Conservation (phyloP, 1,284 basidiomycete species). For the Sphaerobolus stellatus region DNA sequence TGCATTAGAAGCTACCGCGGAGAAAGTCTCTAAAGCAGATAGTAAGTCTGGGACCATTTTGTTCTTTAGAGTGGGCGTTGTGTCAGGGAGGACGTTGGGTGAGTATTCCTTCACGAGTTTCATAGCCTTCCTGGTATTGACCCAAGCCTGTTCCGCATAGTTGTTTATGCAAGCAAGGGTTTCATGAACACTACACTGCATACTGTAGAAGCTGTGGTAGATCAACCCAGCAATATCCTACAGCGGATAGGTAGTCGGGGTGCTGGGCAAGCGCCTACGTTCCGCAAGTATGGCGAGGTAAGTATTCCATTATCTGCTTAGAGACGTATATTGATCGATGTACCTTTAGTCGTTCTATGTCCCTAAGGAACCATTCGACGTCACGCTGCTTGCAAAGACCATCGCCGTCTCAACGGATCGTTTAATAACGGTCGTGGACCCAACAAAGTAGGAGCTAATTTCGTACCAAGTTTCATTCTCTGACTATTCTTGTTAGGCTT, state of each 20-base stretch:
- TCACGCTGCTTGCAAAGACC: constrained; percentile 57
- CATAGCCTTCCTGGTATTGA: not conserved
- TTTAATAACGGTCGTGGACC: constrained; percentile 63
- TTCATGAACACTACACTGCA: constrained; percentile 54
- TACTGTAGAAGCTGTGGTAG: constrained; percentile 43
- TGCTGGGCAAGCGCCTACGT: constrained; percentile 37
- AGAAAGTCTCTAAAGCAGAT: constrained; percentile 53
- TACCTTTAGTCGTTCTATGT: constrained; percentile 56
- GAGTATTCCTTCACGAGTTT: constrained; percentile 18
- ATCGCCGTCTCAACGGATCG: constrained; percentile 64
- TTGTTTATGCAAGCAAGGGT: constrained; percentile 65
- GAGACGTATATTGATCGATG: not conserved
- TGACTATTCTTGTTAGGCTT: constrained; percentile 32
- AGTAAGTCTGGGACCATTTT: constrained; percentile 43
- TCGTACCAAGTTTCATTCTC: constrained; percentile 5
- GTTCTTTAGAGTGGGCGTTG: constrained; percentile 56
- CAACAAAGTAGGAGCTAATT: constrained; percentile 52
- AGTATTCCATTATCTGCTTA: constrained; percentile 20
- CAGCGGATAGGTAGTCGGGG: constrained; percentile 42
- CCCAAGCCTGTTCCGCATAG: constrained; percentile 36
- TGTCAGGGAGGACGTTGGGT: constrained; percentile 56
- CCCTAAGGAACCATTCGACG: constrained; percentile 62
- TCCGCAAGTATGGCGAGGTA: constrained; percentile 64
- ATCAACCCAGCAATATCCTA: constrained; percentile 28
- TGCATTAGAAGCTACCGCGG: constrained; percentile 52